Base-by-base conservation (phyloP, 176 grass and related monocot genomes). In the Avena eriantha region DNA sequence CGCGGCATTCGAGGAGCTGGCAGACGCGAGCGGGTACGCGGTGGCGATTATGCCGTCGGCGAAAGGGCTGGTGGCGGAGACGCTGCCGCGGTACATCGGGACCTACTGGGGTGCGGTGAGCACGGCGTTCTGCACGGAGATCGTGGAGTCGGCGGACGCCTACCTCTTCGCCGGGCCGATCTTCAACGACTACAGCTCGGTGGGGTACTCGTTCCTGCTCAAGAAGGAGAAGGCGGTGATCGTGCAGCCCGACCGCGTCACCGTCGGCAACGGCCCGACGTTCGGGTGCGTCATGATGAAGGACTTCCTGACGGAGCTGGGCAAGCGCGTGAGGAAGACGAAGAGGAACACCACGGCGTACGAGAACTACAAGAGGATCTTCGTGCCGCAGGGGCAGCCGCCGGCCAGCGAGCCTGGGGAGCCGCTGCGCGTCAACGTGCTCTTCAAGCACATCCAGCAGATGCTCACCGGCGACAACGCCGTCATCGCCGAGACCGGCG, bases 181-280 rank as follows among this genome's bases (percentile, higher is more conserved):
- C 78, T 94, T 97, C 88, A 94, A 97, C 47, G 92, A 97, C 86
- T 97, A 91, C 90, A 97, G 88, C 86, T 94, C 95, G 1, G 92
- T 94, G 13, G 95, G 95, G 12, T 97, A 97, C 88, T 94, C 95
- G 0, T 66, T 73, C 10, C 86, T 94, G 7, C 80, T 97, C 8
- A 92, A 75, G 34, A 94, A 84, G 80, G 95, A 89, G 60, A 97
- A 97, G 92, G 86, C 90, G 2, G 81, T 92, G 33, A 80, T 97
- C 3, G 90, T 97, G 76, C 90, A 97, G 72, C 92, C 95, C 7
- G 92, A 97, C 9, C 92, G 92, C n/a, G 92, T 97, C 13, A 90
- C 81, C 41, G 75, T 97, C 49, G 90, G 76, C 18, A 91, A 88
- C 53, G 95, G 95, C 13, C 92, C 95, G 1, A 29, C 95, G 4